Evolutionary conservation across 768 basidiomycete species (phyloP), one percentile per base, ranked within the genome.

Genomic region (Cytidiella melzeri): DNA sequence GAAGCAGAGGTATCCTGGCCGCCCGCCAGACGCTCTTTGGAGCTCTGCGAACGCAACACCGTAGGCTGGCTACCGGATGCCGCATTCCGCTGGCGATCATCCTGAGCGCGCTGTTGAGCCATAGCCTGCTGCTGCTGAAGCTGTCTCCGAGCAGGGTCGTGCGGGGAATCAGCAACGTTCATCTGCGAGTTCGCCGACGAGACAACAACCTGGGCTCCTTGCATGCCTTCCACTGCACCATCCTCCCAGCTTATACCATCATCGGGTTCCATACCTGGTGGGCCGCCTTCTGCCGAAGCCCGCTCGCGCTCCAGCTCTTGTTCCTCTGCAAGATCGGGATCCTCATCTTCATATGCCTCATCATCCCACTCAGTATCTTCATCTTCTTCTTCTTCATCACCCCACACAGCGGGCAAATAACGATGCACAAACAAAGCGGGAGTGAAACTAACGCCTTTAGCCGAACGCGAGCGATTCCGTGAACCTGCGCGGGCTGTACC

Each of bases 181-280:
- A 30, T 5, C 9, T 44, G 30, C 21, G 49, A 34, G n/a, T 11
- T 37, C 13, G 41, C 25, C 2, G 49, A 28, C 9, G 41, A 7
- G 23, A 39, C 20, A 11, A 41, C n/a, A 15, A 21, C 26, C 12
- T 61, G 47, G 18, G 20, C 41, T 13, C 36, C 43, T 47, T 67
- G 66, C 51, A 57, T 73, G 39, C 74, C 72, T 46, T 77, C 79
- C 2, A 78, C 81, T 10, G 73, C 76, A 30, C 72, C 66, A 47
- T 91, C 87, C 42, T 92, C 91, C 92, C 93, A 94, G 52, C 78
- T 76, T 80, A 94, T 88, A 2, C 83, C 86, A 58, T 93, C 92
- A 52, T 92, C 90, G 0, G 77, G 79, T 45, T 87, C 85, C 73
- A 84, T 79, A 4, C 43, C 40, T 67, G 43, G 51, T 63, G 64